Conservation (phyloP, 768 basidiomycete species). For the Suillus cothurnatus region DNA sequence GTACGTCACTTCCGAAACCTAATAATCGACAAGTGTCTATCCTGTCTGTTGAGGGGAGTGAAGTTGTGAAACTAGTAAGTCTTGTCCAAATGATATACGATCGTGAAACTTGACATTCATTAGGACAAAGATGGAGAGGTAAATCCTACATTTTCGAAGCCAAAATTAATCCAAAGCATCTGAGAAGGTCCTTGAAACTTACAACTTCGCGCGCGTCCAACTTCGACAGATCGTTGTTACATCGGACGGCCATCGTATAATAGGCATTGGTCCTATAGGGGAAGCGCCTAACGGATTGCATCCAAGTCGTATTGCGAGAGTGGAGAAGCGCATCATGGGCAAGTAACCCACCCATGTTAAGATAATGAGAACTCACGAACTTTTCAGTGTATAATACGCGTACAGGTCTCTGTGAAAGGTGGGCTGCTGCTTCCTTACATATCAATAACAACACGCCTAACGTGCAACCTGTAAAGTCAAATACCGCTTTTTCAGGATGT, state of each 20-base stretch:
- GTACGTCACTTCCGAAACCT: conserved; percentile 11
- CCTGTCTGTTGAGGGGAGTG: conserved; percentile 52
- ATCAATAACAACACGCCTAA: not conserved
- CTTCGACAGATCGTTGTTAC: conserved; percentile 54
- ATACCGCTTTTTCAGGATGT: conserved; percentile 57
- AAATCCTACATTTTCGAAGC: not conserved
- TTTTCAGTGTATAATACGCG: conserved; percentile 50
- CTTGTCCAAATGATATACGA: conserved; percentile 12
- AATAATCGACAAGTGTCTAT: conserved; percentile 37
- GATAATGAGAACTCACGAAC: not conserved
- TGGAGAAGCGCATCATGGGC: conserved; percentile 58
- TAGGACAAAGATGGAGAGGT: conserved; percentile 51
- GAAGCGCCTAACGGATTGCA: conserved; percentile 44
- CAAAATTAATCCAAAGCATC: not conserved
- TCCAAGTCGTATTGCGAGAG: conserved; percentile 48
- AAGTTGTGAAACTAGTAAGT: conserved; percentile 48
- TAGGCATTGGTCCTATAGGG: conserved; percentile 53
- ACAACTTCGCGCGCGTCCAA: conserved; percentile 46
- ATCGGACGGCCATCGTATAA: conserved; percentile 45
- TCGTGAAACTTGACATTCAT: conserved; percentile 14
- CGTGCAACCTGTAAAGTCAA: conserved; percentile 39
- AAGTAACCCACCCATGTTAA: conserved; percentile 15
- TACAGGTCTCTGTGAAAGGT: conserved; percentile 48
- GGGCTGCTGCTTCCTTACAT: conserved; percentile 12
- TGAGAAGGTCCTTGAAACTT: conserved; percentile 40